Conservation (phyloP, 1,284 basidiomycete species). For the Cryptococcus hybrid region DNA sequence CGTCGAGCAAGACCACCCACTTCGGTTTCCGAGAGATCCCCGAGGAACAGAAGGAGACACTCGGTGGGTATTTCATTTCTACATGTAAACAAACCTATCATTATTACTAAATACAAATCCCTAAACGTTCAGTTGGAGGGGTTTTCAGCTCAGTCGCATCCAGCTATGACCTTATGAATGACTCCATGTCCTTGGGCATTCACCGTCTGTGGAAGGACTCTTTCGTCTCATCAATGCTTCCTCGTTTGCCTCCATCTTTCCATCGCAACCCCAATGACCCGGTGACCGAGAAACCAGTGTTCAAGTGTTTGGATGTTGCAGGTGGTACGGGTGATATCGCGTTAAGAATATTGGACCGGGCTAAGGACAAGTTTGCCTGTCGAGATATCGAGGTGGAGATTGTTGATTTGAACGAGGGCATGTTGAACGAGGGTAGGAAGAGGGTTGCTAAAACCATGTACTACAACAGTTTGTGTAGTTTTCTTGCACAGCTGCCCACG, state of each 20-base stretch:
- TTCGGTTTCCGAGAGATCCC: constrained; percentile 90
- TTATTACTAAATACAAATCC: constrained; percentile 43
- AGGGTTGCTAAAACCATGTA: constrained; percentile 95
- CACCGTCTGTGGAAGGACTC: constrained; percentile 98
- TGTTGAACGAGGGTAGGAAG: constrained; percentile 90
- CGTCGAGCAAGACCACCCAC: constrained; percentile 61
- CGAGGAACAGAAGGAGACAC: constrained; percentile 64
- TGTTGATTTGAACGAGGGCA: constrained; percentile 92
- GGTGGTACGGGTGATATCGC: constrained; percentile 99
- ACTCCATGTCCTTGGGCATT: constrained; percentile 93
- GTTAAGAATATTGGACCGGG: constrained; percentile 86
- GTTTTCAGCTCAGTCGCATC: constrained; percentile 97
- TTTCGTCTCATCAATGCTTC: constrained; percentile 77
- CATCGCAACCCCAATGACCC: constrained; percentile 29
- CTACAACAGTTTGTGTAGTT: constrained; percentile 72
- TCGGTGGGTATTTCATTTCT: constrained; percentile 47
- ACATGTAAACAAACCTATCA: constrained; percentile 74
- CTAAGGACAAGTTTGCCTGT: constrained; percentile 81
- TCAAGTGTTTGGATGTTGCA: constrained; percentile 86
- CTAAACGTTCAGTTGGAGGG: constrained; percentile 61
- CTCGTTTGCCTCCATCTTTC: constrained; percentile 52
- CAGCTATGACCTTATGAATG: constrained; percentile 98
- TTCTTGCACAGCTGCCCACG: background rate
- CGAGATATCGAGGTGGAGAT: constrained; percentile 86
- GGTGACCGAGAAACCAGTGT: constrained; percentile 42